Base-by-base conservation (phyloP, 495 filamentous ascomycete species). In the Podospora sp. region DNA sequence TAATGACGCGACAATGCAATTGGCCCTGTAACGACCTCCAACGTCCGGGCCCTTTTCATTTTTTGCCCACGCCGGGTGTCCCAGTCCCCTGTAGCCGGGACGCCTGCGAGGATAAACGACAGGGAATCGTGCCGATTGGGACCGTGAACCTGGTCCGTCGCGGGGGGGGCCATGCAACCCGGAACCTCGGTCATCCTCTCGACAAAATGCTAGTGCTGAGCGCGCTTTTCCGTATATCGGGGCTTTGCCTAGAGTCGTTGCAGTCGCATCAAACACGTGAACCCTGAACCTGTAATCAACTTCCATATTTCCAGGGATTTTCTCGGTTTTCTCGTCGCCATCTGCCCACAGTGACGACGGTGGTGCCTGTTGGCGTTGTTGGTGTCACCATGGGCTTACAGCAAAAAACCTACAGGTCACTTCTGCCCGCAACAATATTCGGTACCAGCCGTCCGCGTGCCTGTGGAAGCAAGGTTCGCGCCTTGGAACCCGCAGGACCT, bases 81-180 rank as follows among this genome's bases (percentile, higher is more conserved):
- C 22, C 24, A 27, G 18, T 33, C 56, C 56, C 56, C 56, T 59
- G 56, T 59, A 22, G 52, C 24, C 56, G 56, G 56, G 56, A 59
- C 56, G 56, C 56, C 16, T 5, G 6, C 22, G 5, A 33, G 27
- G 18, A 27, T 6, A 35, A 6, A 22, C 56, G 21, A 35, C 26
- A 29, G 56, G 56, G 24, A 59, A 33, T 26, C 26, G 21, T n/a
- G 26, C 56, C 26, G 56, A 33, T 59, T 59, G 56, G 56, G 56
- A 33, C 56, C 24, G 26, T 33, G 24, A 59, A 33, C 56, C 25
- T 59, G 56, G 56, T 12, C 2, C 24, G 52, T 14, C n/a, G 52
- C 52, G 52, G 20, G 50, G 50, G n/a, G 52, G 25, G 20, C 20
- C 20, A 24, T 11, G 21, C 22, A 1, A 11, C 21, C 21, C 25